Evolutionary conservation across 2,329 filamentous ascomycete species (phyloP).

Genomic region (Verticillium nonalfalfae): DNA sequence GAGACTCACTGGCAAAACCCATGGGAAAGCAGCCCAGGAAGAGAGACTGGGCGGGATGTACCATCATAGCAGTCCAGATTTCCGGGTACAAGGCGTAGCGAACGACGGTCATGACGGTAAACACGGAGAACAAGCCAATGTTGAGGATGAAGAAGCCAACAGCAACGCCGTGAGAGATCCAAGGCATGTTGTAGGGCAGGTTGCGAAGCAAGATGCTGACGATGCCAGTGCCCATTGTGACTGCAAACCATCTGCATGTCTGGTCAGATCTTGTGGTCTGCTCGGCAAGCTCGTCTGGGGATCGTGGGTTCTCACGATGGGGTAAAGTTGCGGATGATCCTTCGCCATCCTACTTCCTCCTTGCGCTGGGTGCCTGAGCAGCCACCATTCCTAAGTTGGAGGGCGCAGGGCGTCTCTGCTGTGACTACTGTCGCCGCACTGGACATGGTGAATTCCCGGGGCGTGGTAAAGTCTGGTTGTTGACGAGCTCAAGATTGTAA

Average conservation of each 20-base stretch:
- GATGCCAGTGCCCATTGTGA: slow-evolving; percentile 64
- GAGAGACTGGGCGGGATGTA: slow-evolving; percentile 59
- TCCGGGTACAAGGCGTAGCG: slow-evolving; percentile 60
- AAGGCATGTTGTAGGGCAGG: slow-evolving; percentile 52
- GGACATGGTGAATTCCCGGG: not conserved
- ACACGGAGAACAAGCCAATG: slow-evolving; percentile 47
- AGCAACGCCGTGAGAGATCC: slow-evolving; percentile 35
- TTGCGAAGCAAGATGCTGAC: slow-evolving; percentile 56
- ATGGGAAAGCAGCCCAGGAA: slow-evolving; percentile 66
- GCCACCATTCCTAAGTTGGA: not conserved
- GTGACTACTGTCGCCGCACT: not conserved
- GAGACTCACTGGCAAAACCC: slow-evolving; percentile 49
- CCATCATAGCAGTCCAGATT: slow-evolving; percentile 61
- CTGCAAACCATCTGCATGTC: slow-evolving; percentile 45
- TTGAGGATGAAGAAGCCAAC: slow-evolving; percentile 57
- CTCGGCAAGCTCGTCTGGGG: not conserved
- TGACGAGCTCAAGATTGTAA: not conserved
- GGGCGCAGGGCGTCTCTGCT: not conserved
- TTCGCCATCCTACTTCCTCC: slow-evolving; percentile 32
- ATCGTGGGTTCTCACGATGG: slow-evolving; percentile 36
- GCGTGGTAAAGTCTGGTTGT: not conserved
- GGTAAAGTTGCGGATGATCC: slow-evolving; percentile 45
- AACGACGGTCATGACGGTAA: slow-evolving; percentile 46
- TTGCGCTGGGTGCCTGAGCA: slow-evolving; percentile 16
- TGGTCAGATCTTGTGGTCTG: not conserved